Percentiles rank a stretch among this genome's conserved stretches.
These are phyloP conservation scores for Cystobasidiaceae sp. DNA, from an alignment of 1,284 basidiomycete species.

Conservation along the genomic window DNA sequence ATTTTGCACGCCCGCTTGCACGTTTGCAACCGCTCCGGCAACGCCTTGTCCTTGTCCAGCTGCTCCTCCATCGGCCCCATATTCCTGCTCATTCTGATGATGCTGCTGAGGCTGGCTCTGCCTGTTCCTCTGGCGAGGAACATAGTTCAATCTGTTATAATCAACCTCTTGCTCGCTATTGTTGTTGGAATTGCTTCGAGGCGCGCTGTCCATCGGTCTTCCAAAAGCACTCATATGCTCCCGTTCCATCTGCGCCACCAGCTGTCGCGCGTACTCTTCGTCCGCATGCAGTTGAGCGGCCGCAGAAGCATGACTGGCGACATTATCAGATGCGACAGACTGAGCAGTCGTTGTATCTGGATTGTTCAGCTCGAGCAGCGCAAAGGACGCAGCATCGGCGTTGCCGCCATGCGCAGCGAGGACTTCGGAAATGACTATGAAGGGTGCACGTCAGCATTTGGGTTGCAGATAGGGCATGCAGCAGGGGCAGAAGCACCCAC, in stretches of 20 bases:
- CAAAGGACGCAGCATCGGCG: slow-evolving; percentile 26
- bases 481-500: no score
- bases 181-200: neutral
- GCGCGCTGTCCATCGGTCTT: slow-evolving; percentile 14
- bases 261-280: slow-evolving; percentile 26
- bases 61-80: neutral
- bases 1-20: neutral
- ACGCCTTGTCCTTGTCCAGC: no score
- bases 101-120: slow-evolving; percentile 4
- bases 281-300: slow-evolving; percentile 22
- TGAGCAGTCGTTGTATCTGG: no score
- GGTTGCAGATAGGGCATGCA: no score
- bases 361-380: slow-evolving; percentile 28
- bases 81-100: neutral
- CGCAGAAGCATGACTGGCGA: neutral
- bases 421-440: slow-evolving; percentile 27
- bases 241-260: slow-evolving; percentile 27
- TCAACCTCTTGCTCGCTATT: neutral
- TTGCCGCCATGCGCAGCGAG: slow-evolving; percentile 29
- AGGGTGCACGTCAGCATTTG: neutral
- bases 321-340: neutral
- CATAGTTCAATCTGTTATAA: slow-evolving; percentile 17
- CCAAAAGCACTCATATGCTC: slow-evolving; percentile 23
- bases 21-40: no score
- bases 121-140: slow-evolving; percentile 21